Base-by-base conservation (phyloP, 257 asterid species). In the Solanum microdontum region DNA sequence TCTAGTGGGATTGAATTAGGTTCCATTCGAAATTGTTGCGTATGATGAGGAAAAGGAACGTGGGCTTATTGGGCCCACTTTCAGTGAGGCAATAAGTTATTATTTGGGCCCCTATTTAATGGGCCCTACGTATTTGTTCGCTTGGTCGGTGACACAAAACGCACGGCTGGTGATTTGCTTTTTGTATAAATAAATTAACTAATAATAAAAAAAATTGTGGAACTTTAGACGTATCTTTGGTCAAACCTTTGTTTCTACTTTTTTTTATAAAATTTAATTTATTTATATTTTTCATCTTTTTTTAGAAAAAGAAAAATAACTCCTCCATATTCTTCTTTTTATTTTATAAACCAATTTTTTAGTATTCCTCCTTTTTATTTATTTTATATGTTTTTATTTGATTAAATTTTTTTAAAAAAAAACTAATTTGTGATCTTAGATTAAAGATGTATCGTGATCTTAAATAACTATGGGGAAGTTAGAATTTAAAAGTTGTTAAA, bases 81-180 rank as follows among this genome's bases (percentile, higher is more conserved):
- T 10, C 26, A 12, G 80, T 17, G 64, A 84, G 80, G 30, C 36
- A 84, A 55, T 39, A 12, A 30, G 21, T 83, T 77, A 17, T 43
- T 13, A 11, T 33, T 33, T 28, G 83, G 90, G 33, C 69, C 84
- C 37, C 7, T 8, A 13, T 14, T 32, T 32, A 13, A 13, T 33
- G 87, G 87, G 89, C 37, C 75, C 86, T 28, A 23, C 43, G 48
- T 8, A 40, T 14, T n/a, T 86, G 84, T 90, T 90, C 92, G 87
- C 19, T 85, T 88, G 83, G 92, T 90, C 88, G 91, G 91, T 87
- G 77, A 89, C 89, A 90, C 69, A 82, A 48, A 80, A 15, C 69
- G 43, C 85, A 82, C 85, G 85, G 85, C 30, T 48, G 85, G 69
- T 82, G 40, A 80, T 80, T 79, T 48, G 39, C 69, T 45, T 82